Evolutionary conservation across 2,329 filamentous ascomycete species (phyloP).

Genomic region (Trichothecium sympodiale): DNA sequence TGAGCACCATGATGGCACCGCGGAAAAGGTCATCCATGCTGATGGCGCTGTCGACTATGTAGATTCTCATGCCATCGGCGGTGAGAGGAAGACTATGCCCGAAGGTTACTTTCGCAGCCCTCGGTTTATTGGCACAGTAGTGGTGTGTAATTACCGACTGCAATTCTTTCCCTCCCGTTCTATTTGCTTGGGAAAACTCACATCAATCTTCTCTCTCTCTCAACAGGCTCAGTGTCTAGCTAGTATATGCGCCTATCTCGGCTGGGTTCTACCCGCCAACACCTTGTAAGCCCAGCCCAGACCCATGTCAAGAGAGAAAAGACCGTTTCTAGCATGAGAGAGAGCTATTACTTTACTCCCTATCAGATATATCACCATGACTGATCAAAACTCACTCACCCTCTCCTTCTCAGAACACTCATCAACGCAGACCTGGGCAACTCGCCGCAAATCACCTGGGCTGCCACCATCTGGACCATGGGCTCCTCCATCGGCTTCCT

Average conservation of each 20-base stretch:
- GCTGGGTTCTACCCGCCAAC: conserved; percentile 24
- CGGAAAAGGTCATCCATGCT: conserved; percentile 21
- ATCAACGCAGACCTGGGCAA: conserved; percentile 21
- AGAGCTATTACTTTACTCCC: too few relatives aligned
- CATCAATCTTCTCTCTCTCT: not conserved
- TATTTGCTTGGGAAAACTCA: too few relatives aligned
- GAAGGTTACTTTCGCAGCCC: conserved; percentile 26
- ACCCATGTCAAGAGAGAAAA: too few relatives aligned
- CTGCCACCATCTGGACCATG: conserved; percentile 24
- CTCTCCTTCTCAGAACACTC: conserved; percentile 8
- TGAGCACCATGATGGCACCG: conserved; percentile 8
- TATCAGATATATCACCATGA: not conserved
- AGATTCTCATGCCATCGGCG: conserved; percentile 29
- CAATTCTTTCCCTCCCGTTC: too few relatives aligned
- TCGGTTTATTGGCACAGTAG: conserved; percentile 28
- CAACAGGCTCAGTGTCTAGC: conserved; percentile 19
- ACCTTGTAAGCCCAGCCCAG: conserved; percentile 14
- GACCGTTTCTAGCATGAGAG: too few relatives aligned
- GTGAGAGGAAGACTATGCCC: conserved; percentile 26
- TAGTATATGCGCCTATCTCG: conserved; percentile 21
- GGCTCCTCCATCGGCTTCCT: conserved; percentile 26
- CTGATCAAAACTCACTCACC: not conserved
- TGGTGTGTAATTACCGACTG: conserved; percentile 13
- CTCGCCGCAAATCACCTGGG: conserved; percentile 20
- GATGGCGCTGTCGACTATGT: conserved; percentile 31